Evolutionary conservation across 2,329 filamentous ascomycete species (phyloP), one percentile per base, ranked within the genome.

Genomic region (Ophiostoma ulmi): DNA sequence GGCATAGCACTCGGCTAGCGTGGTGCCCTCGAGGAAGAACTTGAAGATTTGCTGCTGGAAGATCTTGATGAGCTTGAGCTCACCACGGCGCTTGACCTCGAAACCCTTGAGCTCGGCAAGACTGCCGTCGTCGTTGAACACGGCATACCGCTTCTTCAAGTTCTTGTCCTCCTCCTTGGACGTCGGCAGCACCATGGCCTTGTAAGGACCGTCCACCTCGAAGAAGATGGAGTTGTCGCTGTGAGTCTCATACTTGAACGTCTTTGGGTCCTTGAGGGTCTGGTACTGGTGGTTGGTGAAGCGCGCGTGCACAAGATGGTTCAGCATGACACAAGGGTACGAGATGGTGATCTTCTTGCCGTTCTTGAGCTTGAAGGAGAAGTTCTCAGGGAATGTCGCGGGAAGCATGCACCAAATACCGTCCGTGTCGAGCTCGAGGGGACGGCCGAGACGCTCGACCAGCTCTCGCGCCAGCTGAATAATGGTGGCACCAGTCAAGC

Each of bases 351-450:
- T 78, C 79, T 98, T 99, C 84, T 98, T 99, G 75, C 95, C 95
- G 76, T 94, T 96, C 80, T 94, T 97, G 75, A 97, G 81, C 76
- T 91, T 97, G 83, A 99, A 98, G 0, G 89, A 85, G 77, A 97
- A 97, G 80, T 99, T 97, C 77, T 99, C 95, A 0, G 95, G 95
- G 76, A 99, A 99, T 0, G 92, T 95, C 0, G 92, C 94, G 0
- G 95, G 95, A 75, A 99, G 85, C 87, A 99, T 99, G 81, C 95
- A 99, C 96, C 95, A 99, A 76, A 99, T 99, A 87, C 96, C 95
- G 78, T 99, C 95, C 2, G 95, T 99, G 79, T 99, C 95, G 67
- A 99, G 84, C 79, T 99, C 95, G 69, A 99, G 84, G 0, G 95
- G 95, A 71, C 95, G 87, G 35, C 95, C 95, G 52, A 99, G 91